These are phyloP conservation scores for Pythium dissimile DNA, from an alignment of 352 stramenopile species.

Conservation along the genomic window DNA sequence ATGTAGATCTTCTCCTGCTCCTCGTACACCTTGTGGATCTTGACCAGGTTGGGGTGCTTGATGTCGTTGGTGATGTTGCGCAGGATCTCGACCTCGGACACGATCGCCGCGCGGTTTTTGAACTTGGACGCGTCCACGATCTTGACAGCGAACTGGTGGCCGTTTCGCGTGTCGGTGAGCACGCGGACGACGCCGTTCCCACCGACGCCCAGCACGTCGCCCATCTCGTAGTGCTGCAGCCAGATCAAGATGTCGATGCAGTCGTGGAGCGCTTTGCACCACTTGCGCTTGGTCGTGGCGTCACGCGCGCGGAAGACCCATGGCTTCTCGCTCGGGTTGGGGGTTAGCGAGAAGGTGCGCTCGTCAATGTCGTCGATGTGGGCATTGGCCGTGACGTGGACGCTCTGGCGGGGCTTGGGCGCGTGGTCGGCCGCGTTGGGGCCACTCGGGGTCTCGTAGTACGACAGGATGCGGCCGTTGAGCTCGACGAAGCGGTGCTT, in stretches of 20 bases:
- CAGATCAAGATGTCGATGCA: constrained; percentile 77
- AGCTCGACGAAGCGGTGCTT: constrained; percentile 70
- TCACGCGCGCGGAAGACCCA: constrained; percentile 61
- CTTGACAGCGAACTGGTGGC: constrained; percentile 64
- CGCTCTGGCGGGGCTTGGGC: constrained; percentile 36
- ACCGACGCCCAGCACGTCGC: constrained; percentile 60
- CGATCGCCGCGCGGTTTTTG: constrained; percentile 60
- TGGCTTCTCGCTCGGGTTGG: constrained; percentile 44
- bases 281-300: constrained; percentile 47
- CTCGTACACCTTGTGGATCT: constrained; percentile 82
- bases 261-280: constrained; percentile 62
- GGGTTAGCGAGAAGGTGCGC: constrained; percentile 49
- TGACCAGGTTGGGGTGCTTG: constrained; percentile 71
- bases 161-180: constrained; percentile 56
- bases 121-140: constrained; percentile 77
- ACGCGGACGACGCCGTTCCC: constrained; percentile 71
- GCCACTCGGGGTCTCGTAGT: constrained; percentile 42
- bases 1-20: constrained; percentile 81
- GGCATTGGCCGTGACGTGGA: constrained; percentile 60
- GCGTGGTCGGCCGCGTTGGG: constrained; percentile 8
- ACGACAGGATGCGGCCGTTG: constrained; percentile 66
- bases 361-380: constrained; percentile 50
- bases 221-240: constrained; percentile 68
- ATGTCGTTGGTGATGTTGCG: constrained; percentile 82
- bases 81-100: constrained; percentile 76